A percentile compares a stretch with the other conserved stretches of the same genome.
phyloP scores from a whole-genome alignment of 108 stramenopile genomes.

The Cylindrotheca fusiformis region DNA sequence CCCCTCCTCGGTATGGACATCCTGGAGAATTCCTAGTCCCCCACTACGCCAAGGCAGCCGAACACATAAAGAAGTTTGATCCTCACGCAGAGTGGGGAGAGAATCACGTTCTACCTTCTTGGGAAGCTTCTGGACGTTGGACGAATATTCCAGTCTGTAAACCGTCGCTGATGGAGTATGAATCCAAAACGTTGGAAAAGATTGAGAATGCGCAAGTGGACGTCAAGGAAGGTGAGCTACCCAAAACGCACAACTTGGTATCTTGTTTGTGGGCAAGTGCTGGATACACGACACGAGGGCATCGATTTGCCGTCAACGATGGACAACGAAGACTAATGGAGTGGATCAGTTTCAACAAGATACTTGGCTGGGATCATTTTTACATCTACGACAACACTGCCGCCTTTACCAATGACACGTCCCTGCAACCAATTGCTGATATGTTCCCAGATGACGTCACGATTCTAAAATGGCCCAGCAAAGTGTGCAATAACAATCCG shows the following conservation, averaged over 20 bases:
- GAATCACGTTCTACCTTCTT: constrained; percentile 61
- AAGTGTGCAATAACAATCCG: constrained; percentile 84
- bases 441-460: constrained; percentile 75
- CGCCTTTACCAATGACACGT: constrained; percentile 63
- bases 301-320: constrained; percentile 67
- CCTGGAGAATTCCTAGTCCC: constrained; percentile 66
- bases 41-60: constrained; percentile 20
- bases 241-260: constrained; percentile 56
- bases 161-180: constrained; percentile 51
- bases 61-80: constrained; percentile 36
- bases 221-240: constrained; percentile 1
- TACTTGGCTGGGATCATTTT: constrained; percentile 81
- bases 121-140: constrained; percentile 85
- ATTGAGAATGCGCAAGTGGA: not conserved
- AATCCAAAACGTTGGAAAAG: constrained; percentile 2
- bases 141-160: constrained; percentile 77
- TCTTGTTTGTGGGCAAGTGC: constrained; percentile 84
- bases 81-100: constrained; percentile 65
- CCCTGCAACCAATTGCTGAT: constrained; percentile 64
- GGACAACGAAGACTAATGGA: constrained; percentile 75
- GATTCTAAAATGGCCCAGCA: constrained; percentile 72
- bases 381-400: constrained; percentile 85
- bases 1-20: constrained; percentile 73
- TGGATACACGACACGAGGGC: constrained; percentile 68
- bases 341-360: constrained; percentile 76